Evolutionary conservation across 192 early-diverging fungal genomes (phyloP).

Genomic region (Neocallimastix lanati): DNA sequence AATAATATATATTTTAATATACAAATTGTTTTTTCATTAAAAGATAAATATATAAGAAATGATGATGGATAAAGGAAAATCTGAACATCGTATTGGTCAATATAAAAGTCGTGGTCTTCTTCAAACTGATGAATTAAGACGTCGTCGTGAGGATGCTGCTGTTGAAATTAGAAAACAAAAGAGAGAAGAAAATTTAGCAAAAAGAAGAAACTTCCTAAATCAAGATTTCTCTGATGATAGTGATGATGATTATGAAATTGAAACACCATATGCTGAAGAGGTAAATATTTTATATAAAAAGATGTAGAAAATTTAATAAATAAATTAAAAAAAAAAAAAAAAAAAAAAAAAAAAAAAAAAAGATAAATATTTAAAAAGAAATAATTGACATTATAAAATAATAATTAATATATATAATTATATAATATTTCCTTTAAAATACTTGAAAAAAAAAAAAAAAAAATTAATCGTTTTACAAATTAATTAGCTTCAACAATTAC

Average conservation of each 20-base stretch:
- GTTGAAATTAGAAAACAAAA: slow-evolving; percentile 92
- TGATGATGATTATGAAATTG: slow-evolving; percentile 60
- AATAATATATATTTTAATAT: too few species aligned
- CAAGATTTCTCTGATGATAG: slow-evolving; percentile 28
- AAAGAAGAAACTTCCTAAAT: slow-evolving; percentile 68
- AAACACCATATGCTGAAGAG: slow-evolving; percentile 27
- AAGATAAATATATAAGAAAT: background rate
- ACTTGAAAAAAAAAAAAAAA: too few species aligned
- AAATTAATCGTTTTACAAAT: too few species aligned
- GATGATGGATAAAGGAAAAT: background rate
- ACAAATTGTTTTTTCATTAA: too few species aligned
- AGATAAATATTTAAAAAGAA: too few species aligned
- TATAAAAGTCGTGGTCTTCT: slow-evolving; percentile 80
- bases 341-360: too few species aligned
- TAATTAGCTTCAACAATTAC: slow-evolving; percentile 51
- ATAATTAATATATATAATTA: too few species aligned
- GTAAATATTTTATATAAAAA: slow-evolving; percentile 13
- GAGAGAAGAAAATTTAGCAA: slow-evolving; percentile 78
- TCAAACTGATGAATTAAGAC: slow-evolving; percentile 77
- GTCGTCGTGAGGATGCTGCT: slow-evolving; percentile 78
- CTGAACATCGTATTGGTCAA: background rate
- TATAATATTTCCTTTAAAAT: too few species aligned
- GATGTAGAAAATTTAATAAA: too few species aligned
- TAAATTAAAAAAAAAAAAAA: too few species aligned
- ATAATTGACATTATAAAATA: too few species aligned